A percentile compares a stretch with the other conserved stretches of the same genome.
Conservation (phyloP, 331 rosid species). For the Pyracantha coccinea region DNA sequence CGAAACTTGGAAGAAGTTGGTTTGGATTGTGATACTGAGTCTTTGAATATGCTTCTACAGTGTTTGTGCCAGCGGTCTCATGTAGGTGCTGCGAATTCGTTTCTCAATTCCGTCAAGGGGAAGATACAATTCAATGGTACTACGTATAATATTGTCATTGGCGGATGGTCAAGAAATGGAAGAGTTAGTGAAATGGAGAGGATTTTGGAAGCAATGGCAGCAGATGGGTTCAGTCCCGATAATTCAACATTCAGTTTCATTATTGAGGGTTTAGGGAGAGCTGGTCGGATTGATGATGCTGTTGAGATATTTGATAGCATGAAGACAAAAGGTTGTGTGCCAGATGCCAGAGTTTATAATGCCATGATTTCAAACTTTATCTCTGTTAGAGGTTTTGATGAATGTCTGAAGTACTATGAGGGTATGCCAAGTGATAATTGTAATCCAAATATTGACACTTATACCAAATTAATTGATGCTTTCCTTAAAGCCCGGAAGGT, state of each 20-base stretch:
- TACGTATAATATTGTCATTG: constrained; percentile 45
- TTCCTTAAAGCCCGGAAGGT: constrained; percentile 57
- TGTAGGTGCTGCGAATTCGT: constrained; percentile 52
- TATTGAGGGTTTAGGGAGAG: constrained; percentile 75
- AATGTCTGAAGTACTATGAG: constrained; percentile 47
- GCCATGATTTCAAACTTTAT: constrained; percentile 65
- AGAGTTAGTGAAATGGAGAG: constrained; percentile 49
- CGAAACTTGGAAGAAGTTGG: constrained; percentile 48
- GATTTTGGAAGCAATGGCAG: constrained; percentile 47
- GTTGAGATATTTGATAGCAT: constrained; percentile 43
- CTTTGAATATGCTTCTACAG: constrained; percentile 52
- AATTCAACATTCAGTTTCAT: constrained; percentile 34
- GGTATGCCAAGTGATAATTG: constrained; percentile 44
- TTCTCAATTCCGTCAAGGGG: constrained; percentile 49
- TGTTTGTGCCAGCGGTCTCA: constrained; percentile 60
- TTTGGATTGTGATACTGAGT: constrained; percentile 30
- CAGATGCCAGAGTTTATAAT: constrained; percentile 40
- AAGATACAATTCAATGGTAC: constrained; percentile 31
- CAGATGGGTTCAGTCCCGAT: constrained; percentile 48
- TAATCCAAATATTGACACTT: constrained; percentile 52
- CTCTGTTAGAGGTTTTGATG: constrained; percentile 38
- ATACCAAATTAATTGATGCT: constrained; percentile 41
- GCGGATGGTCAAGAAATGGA: constrained; percentile 73
- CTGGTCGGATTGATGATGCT: constrained; percentile 48
- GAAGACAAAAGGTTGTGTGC: constrained; percentile 40